Percentiles rank a stretch among this genome's conserved stretches.
These are phyloP conservation scores for Raphanus hybrid DNA, from an alignment of 441 rosid species.

Conservation along the genomic window DNA sequence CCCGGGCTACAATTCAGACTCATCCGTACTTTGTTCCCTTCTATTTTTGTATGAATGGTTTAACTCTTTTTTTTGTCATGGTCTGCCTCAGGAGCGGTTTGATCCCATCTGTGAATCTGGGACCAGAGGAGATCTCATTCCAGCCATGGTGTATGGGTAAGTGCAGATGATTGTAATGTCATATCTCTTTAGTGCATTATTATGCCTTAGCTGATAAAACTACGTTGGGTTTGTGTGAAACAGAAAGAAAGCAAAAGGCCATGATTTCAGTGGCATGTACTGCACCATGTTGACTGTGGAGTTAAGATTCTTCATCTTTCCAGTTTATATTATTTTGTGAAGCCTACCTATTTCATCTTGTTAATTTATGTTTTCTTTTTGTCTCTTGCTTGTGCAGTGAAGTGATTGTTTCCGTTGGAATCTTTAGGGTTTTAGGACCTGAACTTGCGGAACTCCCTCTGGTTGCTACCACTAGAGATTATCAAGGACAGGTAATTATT, in stretches of 20 bases:
- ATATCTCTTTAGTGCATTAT: background rate
- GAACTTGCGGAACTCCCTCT: constrained; percentile 93
- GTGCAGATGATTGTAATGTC: constrained; percentile 27
- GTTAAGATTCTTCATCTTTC: constrained; percentile 51
- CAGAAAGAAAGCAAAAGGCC: constrained; percentile 64
- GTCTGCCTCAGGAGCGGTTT: constrained; percentile 67
- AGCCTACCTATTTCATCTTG: background rate
- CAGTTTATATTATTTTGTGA: constrained; percentile 14
- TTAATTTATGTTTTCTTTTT: background rate
- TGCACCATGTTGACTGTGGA: constrained; percentile 78
- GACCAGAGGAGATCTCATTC: constrained; percentile 70
- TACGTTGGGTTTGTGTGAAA: constrained; percentile 43
- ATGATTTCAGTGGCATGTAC: constrained; percentile 85
- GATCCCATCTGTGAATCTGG: constrained; percentile 75
- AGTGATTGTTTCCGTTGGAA: constrained; percentile 79
- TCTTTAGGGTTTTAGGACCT: constrained; percentile 76
- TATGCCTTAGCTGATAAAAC: background rate
- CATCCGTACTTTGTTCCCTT: constrained; percentile 3
- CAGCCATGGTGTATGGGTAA: constrained; percentile 89
- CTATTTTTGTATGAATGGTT: background rate
- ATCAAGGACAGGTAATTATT: constrained; percentile 68
- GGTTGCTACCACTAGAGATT: constrained; percentile 76
- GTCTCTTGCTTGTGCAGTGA: constrained; percentile 52
- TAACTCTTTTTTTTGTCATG: constrained; percentile 14
- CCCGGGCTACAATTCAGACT: background rate